Percentiles rank a stretch among this genome's conserved stretches.
Evolutionary conservation across 2,329 filamentous ascomycete genomes (phyloP).

Genomic region (Pseudogymnoascus sp.): DNA sequence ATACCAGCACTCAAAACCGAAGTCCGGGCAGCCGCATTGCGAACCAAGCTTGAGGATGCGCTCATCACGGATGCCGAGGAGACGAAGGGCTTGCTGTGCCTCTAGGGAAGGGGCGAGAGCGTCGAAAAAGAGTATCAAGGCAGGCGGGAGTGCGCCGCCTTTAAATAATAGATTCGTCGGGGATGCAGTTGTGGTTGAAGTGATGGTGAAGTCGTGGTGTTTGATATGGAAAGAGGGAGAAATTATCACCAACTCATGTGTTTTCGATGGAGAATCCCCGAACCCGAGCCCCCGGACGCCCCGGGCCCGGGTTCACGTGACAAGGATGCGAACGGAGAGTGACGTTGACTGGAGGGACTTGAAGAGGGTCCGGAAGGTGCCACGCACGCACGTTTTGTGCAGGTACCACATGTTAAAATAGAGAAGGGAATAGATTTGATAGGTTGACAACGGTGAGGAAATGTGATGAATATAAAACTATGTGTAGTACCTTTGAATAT

Average conservation of each 20-base stretch:
- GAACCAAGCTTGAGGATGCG: constrained; percentile 28
- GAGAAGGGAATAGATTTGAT: not conserved
- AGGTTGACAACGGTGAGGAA: too few species aligned
- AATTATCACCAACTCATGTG: not conserved
- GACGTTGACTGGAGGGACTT: not conserved
- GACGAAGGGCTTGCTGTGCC: not conserved
- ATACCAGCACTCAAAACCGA: constrained; percentile 24
- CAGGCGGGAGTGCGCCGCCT: not conserved
- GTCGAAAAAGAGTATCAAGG: not conserved
- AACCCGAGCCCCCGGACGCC: not conserved
- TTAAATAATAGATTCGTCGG: not conserved
- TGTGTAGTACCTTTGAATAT: not conserved
- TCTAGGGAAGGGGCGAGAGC: not conserved
- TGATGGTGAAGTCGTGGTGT: not conserved
- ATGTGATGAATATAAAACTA: not conserved
- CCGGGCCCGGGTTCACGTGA: not conserved
- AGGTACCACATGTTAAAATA: not conserved
- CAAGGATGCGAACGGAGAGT: not conserved
- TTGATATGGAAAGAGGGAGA: not conserved
- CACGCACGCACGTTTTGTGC: not conserved
- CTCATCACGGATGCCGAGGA: constrained; percentile 22
- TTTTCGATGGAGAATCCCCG: not conserved
- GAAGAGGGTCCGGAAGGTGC: not conserved
- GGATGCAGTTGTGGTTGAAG: not conserved
- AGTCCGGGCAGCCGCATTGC: constrained; percentile 26